Percentiles rank a stretch among this genome's conserved stretches.
Conservation (phyloP, 176 grass and related monocot genomes). For the Oryza longistaminata region DNA sequence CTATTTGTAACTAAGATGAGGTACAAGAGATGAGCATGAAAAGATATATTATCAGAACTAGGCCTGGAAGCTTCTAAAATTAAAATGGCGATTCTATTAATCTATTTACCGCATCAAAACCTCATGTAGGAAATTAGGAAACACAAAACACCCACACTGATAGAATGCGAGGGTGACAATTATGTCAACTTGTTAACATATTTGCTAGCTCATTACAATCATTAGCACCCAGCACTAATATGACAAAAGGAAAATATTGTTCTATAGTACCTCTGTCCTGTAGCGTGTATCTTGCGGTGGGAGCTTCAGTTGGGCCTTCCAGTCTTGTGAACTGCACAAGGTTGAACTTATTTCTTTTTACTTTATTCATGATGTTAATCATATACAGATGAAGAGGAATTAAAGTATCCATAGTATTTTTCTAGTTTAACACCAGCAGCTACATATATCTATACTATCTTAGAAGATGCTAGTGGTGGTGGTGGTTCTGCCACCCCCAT, state of each 20-base stretch:
- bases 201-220: background rate
- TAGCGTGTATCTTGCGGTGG: constrained; percentile 80
- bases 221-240: background rate
- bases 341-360: background rate
- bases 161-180: background rate
- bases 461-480: no score
- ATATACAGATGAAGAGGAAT: background rate
- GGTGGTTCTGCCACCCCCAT: no score
- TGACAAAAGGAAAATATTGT: background rate
- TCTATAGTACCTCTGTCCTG: constrained; percentile 69
- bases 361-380: background rate
- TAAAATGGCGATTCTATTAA: background rate
- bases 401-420: background rate
- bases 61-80: background rate
- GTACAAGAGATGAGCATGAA: background rate
- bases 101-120: background rate
- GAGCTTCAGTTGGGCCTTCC: constrained; percentile 79
- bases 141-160: background rate
- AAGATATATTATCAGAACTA: background rate
- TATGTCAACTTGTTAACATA: background rate
- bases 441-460: background rate
- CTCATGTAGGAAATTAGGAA: background rate
- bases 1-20: constrained; percentile 12
- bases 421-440: no score
- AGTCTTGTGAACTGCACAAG: constrained; percentile 73